Evolutionary conservation across 805 yeast species (phyloP), one percentile per base, ranked within the genome.

Genomic region (Hagleromyces aurorensis): DNA sequence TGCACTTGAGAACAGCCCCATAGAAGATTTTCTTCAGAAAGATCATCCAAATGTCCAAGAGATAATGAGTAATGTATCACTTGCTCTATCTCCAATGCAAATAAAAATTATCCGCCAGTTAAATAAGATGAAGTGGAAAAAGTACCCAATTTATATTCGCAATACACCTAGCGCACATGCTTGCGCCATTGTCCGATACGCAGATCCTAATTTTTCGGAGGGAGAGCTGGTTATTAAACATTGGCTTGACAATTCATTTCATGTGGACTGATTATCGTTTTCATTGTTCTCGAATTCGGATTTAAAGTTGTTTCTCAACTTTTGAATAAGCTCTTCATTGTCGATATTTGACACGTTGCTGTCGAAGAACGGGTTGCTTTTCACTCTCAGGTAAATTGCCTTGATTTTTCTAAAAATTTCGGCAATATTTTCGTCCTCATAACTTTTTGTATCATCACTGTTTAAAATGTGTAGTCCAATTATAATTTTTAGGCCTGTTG

Each of bases 131-230:
- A 46, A 59, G 2, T 85, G 94, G 94, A 52, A 60, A 23, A 84
- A 82, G 49, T 78, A 56, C 42, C 87, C 91, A 0, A 66, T 84
- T 16, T 67, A 77, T 36, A 78, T 84, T 34, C 66, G 77, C 21
- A 60, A 69, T 17, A 76, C 89, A 5, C 65, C 65, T 27, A 70
- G 75, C 24, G 70, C 93, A 1, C 95, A 84, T 48, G 84, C 93
- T 1, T 93, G 91, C 2, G 77, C 84, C 2, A 80, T 84, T 35
- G 82, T 77, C 23, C 67, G 94, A 28, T 72, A 67, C 38, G 58
- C 59, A 14, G 70, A 68, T 17, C 64, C 65, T 7, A 65, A 66
- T 7, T 75, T 78, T 38, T 70, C 56, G 19, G 93, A 84, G 52
- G 95, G 95, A 1, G 69, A 73, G 44, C 49, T 62, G 3, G 83